Evolutionary conservation across 176 grass and related monocot genomes (phyloP), one percentile per base, ranked within the genome.

Genomic region (Cocos nucifera): DNA sequence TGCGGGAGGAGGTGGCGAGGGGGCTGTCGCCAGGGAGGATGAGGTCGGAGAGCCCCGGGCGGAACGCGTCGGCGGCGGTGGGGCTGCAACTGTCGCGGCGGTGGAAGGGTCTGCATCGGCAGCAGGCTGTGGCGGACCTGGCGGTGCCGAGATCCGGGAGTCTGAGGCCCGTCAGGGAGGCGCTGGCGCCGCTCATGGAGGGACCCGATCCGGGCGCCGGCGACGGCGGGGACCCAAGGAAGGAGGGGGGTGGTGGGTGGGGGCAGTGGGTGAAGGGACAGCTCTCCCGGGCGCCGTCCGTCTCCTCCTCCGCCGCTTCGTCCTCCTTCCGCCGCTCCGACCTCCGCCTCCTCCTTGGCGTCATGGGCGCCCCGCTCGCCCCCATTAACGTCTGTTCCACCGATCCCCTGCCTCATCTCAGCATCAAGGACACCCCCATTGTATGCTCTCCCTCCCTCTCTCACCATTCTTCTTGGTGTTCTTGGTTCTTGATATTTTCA

Each of bases 371-470:
- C 27, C 65, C 65, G 2, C 65, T 68, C 2, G 65, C 65, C 25
- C 65, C 65, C 4, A 28, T 68, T 27, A 53, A 57, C 51, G 65
- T 68, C n/a, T 68, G 50, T 15, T 18, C 26, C 12, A 16, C 65
- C 2, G 28, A 68, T n/a, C 27, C 65, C 1, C 28, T 56, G 0
- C 65, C 27, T 5, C 65, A 57, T 27, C 65, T 68, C 26, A 68
- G 65, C 65, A 68, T 68, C 52, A 68, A 68, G 8, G 65, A 68
- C 52, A 68, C 65, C 32, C 65, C 65, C 52, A 68, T 68, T 55
- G 65, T 68, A 52, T 56, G 65, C 18, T 6, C 32, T 35, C 32
- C 0, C 32, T 56, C 18, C 3, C 32, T 35, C 32, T 0, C 32
- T 56, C 54, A 0, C 59, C 16, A 50, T 35, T 35, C 32, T 8